Evolutionary conservation across 371 early-diverging fungal species (phyloP).

Genomic region (Mortierella sp.): DNA sequence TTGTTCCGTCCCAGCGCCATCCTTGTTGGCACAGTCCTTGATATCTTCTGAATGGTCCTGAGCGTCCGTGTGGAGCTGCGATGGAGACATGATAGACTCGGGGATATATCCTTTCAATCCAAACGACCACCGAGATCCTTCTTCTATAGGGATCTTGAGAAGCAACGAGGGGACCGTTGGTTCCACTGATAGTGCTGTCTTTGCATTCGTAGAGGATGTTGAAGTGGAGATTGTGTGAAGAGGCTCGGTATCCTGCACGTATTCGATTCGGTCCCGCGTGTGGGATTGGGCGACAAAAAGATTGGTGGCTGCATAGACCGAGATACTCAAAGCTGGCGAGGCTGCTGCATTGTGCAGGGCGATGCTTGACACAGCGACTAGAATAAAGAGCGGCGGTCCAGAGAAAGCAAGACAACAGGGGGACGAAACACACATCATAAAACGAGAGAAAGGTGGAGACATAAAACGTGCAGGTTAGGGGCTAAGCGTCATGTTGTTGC

Average conservation of each 20-base stretch:
- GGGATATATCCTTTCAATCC: constrained; percentile 29
- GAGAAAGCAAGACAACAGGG: no score
- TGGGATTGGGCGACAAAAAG: constrained; percentile 31
- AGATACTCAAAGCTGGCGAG: constrained; percentile 38
- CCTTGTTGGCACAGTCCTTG: constrained; percentile 1
- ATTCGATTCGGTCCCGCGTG: constrained; percentile 32
- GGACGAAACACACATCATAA: no score
- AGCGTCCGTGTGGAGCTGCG: constrained; percentile 1
- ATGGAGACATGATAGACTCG: constrained; percentile 5
- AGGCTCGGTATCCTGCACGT: constrained; percentile 28
- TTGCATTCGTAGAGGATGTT: neutral
- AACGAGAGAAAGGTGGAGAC: neutral
- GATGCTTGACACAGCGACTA: constrained; percentile 40
- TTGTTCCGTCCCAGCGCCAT: neutral
- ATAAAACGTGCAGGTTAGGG: constrained; percentile 15
- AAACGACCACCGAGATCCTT: constrained; percentile 38
- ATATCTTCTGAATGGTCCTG: neutral
- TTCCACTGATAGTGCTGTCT: constrained; percentile 2
- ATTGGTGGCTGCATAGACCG: constrained; percentile 7
- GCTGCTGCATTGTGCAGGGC: constrained; percentile 37
- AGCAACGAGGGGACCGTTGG: constrained; percentile 15
- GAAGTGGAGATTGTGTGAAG: neutral
- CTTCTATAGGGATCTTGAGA: constrained; percentile 34
- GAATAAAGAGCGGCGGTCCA: neutral
- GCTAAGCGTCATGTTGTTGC: neutral